Conservation (phyloP, 345 rosid species). For the Physaria fendleri region DNA sequence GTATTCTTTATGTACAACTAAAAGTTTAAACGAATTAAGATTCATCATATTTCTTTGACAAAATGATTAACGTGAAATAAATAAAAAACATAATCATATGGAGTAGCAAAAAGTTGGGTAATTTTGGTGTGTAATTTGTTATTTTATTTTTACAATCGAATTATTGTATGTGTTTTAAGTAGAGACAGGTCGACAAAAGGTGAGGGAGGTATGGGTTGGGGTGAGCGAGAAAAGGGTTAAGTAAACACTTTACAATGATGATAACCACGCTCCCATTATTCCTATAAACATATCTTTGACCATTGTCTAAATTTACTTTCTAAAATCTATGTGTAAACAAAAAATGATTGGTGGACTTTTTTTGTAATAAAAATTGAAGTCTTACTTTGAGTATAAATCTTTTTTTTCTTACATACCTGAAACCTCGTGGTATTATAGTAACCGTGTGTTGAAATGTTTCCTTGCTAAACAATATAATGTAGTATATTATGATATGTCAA, state of each 20-base stretch:
- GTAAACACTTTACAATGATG: constrained; percentile 32
- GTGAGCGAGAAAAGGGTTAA: constrained; percentile 30
- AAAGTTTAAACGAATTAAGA: not conserved
- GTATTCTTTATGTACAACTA: not conserved
- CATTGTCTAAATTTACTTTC: constrained; percentile 26
- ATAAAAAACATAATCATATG: not conserved
- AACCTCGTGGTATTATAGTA: constrained; percentile 6
- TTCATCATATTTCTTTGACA: constrained; percentile 4
- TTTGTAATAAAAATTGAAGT: constrained; percentile 1
- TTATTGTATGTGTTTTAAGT: not conserved
- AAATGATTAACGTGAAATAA: not conserved
- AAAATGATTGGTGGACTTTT: no score
- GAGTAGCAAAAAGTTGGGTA: not conserved
- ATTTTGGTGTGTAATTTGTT: not conserved
- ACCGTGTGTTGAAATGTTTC: constrained; percentile 5
- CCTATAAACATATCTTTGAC: constrained; percentile 11
- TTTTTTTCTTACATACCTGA: constrained; percentile 1
- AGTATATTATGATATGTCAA: constrained; percentile 13
- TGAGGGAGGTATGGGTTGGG: constrained; percentile 25
- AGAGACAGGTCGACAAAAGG: constrained; percentile 32
- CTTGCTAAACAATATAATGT: not conserved
- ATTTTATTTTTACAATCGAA: not conserved
- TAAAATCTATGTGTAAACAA: constrained; percentile 16
- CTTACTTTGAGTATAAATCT: not conserved
- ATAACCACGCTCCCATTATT: constrained; percentile 34